These are phyloP conservation scores for Bolboschoenus planiculmis DNA, from an alignment of 176 grass and related monocot genomes.

Conservation along the genomic window DNA sequence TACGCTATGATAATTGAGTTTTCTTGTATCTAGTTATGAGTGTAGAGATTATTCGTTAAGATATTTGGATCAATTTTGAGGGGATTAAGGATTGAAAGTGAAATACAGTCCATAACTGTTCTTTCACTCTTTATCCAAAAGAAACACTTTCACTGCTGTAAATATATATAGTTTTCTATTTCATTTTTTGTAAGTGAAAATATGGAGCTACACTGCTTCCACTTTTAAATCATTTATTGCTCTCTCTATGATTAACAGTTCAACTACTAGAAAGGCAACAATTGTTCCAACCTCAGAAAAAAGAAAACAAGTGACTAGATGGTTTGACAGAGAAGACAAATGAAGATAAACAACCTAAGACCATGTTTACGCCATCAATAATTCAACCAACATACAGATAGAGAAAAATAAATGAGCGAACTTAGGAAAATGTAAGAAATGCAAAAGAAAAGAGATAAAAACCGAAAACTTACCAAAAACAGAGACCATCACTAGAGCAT, in stretches of 20 bases:
- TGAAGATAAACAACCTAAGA: not conserved
- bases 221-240: too few relatives aligned
- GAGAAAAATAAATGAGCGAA: not conserved
- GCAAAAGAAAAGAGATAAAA: not conserved
- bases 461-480: not conserved
- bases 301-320: not conserved
- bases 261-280: not conserved
- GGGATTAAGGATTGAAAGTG: too few relatives aligned
- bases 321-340: not conserved
- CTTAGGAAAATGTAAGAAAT: not conserved
- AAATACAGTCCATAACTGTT: too few relatives aligned
- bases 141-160: not conserved
- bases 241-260: too few relatives aligned
- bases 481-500: not conserved
- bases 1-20: not conserved
- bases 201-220: too few relatives aligned
- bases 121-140: not conserved
- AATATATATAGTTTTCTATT: not conserved
- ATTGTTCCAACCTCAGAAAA: not conserved
- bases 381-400: not conserved
- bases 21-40: not conserved
- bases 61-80: too few relatives aligned
- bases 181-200: not conserved
- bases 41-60: too few relatives aligned
- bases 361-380: not conserved